phyloP scores from a whole-genome alignment of 257 asterid genomes.

The Avicennia marina region DNA sequence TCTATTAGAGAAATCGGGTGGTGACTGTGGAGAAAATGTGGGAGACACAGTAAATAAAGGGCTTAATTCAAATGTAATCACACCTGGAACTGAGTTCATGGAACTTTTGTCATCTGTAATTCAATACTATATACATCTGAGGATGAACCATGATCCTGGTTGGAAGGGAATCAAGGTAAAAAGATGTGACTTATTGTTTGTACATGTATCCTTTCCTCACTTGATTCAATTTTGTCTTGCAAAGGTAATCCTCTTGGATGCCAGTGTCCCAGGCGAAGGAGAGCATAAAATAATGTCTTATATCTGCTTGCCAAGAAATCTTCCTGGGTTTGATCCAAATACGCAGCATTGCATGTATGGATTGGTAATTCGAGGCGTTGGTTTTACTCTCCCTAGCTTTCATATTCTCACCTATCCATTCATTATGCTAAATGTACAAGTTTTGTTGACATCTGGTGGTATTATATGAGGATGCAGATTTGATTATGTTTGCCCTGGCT shows the following conservation, averaged over 20 bases:
- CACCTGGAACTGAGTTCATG: conserved; percentile 98
- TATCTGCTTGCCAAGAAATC: conserved; percentile 81
- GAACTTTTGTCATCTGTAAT: conserved; percentile 84
- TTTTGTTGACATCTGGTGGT: too few relatives aligned
- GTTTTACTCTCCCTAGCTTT: not conserved
- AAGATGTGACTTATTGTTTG: too few relatives aligned
- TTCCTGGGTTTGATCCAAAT: conserved; percentile 94
- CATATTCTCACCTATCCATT: not conserved
- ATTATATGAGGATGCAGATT: conserved; percentile 99
- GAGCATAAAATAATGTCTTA: conserved; percentile 97
- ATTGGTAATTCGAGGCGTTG: conserved; percentile 45
- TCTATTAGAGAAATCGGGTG: too few relatives aligned
- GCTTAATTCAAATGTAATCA: conserved; percentile 90
- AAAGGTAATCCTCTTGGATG: conserved; percentile 94
- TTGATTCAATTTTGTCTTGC: too few relatives aligned
- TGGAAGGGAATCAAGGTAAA: conserved; percentile 90
- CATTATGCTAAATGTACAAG: too few relatives aligned
- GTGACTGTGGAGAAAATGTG: too few relatives aligned
- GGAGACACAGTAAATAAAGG: too few relatives aligned
- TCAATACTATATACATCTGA: conserved; percentile 75
- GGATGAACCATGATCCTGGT: conserved; percentile 74
- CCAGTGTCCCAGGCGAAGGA: conserved; percentile 98
- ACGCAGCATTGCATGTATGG: conserved; percentile 92
- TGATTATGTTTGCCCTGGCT: conserved; percentile 91
- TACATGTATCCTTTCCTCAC: too few relatives aligned